Evolutionary conservation across 2,329 filamentous ascomycete genomes (phyloP).

Genomic region (Aspergillus ibericus): DNA sequence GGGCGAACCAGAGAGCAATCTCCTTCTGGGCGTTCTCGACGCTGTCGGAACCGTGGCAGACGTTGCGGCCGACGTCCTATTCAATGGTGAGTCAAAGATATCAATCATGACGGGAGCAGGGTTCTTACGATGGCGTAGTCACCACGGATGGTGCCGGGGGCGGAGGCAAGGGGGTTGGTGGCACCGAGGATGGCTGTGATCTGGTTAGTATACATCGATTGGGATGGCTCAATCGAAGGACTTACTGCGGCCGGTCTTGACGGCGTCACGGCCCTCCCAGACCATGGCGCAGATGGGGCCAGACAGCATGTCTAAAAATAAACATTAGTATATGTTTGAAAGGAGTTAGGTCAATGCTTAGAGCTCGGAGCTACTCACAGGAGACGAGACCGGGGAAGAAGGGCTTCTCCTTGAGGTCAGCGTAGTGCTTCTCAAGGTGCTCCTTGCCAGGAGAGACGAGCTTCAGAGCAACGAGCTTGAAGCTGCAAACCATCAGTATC

Average conservation of each 20-base stretch:
- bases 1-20: constrained; percentile 97
- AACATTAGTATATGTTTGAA: constrained; percentile 17
- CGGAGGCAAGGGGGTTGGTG: constrained; percentile 95
- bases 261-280: constrained; percentile 97
- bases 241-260: constrained; percentile 94
- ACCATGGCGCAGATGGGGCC: constrained; percentile 99
- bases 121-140: constrained; percentile 71
- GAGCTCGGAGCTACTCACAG: constrained; percentile 60
- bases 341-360: not conserved
- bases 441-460: constrained; percentile 82
- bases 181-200: constrained; percentile 81
- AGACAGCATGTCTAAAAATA: constrained; percentile 79
- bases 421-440: constrained; percentile 98
- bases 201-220: constrained; percentile 14
- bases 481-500: constrained; percentile 55
- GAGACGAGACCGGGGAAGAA: constrained; percentile 95
- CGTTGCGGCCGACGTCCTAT: constrained; percentile 86
- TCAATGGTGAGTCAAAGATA: constrained; percentile 14
- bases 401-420: constrained; percentile 86
- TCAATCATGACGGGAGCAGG: not conserved
- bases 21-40: constrained; percentile 99
- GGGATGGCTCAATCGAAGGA: constrained; percentile 21
- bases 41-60: constrained; percentile 98
- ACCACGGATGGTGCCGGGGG: constrained; percentile 97
- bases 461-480: constrained; percentile 99